These are phyloP conservation scores for Ustilago loliicola DNA, from an alignment of 1,284 basidiomycete genomes.

Conservation along the genomic window DNA sequence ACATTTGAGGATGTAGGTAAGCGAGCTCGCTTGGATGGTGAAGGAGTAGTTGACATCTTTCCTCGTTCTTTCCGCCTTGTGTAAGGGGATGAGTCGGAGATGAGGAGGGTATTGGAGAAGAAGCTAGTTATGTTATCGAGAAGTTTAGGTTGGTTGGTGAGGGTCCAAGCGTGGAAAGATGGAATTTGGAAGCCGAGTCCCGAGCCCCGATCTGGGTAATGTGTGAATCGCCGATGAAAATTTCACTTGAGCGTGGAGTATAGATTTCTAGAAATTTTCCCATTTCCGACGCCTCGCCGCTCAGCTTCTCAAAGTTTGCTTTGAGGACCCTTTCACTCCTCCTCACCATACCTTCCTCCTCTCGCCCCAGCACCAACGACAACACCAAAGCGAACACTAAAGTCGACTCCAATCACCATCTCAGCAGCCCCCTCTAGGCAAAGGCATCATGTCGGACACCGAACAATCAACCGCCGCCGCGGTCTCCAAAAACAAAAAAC, in stretches of 20 bases:
- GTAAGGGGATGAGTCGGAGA: background rate
- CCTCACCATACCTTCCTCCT: slow-evolving; percentile 3
- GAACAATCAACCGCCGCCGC: background rate
- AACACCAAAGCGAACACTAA: background rate
- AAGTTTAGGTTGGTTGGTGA: no score
- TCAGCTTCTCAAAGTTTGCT: slow-evolving; percentile 6
- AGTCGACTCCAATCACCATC: no score
- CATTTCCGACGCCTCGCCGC: background rate
- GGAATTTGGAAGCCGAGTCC: background rate
- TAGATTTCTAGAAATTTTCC: slow-evolving; percentile 46
- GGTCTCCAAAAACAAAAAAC: slow-evolving; percentile 65
- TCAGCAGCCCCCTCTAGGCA: background rate
- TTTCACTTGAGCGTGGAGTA: slow-evolving; percentile 9
- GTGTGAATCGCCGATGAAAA: slow-evolving; percentile 38
- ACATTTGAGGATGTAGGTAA: slow-evolving; percentile 23
- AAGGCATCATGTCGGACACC: slow-evolving; percentile 27
- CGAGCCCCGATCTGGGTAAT: slow-evolving; percentile 1
- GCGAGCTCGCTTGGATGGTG: slow-evolving; percentile 38
- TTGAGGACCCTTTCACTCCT: slow-evolving; percentile 4
- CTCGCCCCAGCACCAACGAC: background rate
- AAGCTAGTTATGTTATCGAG: slow-evolving; percentile 1
- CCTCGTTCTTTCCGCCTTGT: background rate
- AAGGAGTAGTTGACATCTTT: slow-evolving; percentile 38
- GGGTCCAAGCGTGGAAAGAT: slow-evolving; percentile 23
- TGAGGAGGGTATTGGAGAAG: background rate